Evolutionary conservation across 2,329 filamentous ascomycete species (phyloP), one percentile per base, ranked within the genome.

Genomic region (Knufia fluminis): DNA sequence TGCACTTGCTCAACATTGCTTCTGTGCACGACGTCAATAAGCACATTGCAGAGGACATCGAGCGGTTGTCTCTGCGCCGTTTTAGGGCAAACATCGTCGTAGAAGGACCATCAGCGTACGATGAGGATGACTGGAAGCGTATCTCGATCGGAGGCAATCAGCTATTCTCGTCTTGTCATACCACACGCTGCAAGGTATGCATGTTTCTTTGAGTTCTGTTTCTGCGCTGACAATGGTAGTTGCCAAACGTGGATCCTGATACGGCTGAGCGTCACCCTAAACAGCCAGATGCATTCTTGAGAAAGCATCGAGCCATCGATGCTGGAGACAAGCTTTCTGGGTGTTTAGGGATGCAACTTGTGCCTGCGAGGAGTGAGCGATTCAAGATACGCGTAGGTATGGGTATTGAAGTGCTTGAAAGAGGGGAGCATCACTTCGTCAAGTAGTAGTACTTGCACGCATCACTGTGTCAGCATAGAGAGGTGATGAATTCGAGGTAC

Each of bases 31-130:
- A 78, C 22, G 66, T 80, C 3, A 10, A 67, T 78, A 3, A 59
- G 54, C 20, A 54, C 57, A 4, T 64, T 63, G 3, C 63, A 66
- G 12, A 69, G 69, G 1, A 60, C 62, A 1, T 64, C 81, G 71
- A 73, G n/a, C 62, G 72, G 4, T 71, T 28, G 26, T 28, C 26
- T 28, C 12, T 28, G 6, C 12, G 12, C 26, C 26, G 77, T 12
- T 81, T 79, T 57, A 69, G 78, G 36, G 71, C 77, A 12, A 82
- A 82, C 57, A 71, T 82, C 38, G 71, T 79, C 49, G 56, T 80
- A 39, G 69, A 72, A 19, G 78, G 78, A 0, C 70, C 72, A 0
- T 62, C 62, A 10, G 67, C 75, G 2, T 81, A 76, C 59, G 68
- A 65, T 3, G 79, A 82, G 59, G 78, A 82, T 55, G 54, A 63